Base-by-base conservation (phyloP, 768 basidiomycete species). In the Psilocybe sp. region DNA sequence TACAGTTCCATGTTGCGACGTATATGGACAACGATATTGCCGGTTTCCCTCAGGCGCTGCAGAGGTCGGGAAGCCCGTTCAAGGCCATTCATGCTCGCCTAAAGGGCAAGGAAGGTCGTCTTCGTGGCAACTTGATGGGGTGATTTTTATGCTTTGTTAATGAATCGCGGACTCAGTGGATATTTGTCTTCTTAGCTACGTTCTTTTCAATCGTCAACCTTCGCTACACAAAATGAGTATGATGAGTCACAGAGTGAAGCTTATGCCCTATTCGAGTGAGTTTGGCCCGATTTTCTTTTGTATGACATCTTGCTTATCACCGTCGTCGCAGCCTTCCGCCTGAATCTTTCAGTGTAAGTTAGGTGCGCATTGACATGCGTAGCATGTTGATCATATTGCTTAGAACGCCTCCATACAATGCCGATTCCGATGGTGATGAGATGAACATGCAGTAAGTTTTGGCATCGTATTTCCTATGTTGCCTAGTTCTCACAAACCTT, bases 1-100 rank as follows among this genome's bases (percentile, higher is more conserved):
- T 52, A 11, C 57, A 97, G 92, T 99, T 95, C 66, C 97, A 99
- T 63, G 94, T 98, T 52, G 97, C 97, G 2, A 98, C 97, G 0
- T 99, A 98, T 65, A 99, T 99, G 96, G 97, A 99, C 64, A 99
- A 99, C 64, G 95, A 98, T 63, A 95, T 98, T 50, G 94, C 97
- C 32, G 97, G 97, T 40, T 92, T 98, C 33, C 97, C 97, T 1
- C 96, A 98, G 63, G 94, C 97, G 2, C 72, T 96, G 57, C 97
- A 98, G 63, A 98, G 98, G 69, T 95, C 92, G 37, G 97, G 97
- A 28, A 83, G 97, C 50, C 95, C 97, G 20, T 89, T 99, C 52
- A 99, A 99, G 69, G 95, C 97, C 34, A 98, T 99, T 60, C 92
- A 97, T 50, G 94, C 96, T 5, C 87, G 97, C 39, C 79, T 99